Base-by-base conservation (phyloP, 352 stramenopile species). In the Globisporangium nodosum region DNA sequence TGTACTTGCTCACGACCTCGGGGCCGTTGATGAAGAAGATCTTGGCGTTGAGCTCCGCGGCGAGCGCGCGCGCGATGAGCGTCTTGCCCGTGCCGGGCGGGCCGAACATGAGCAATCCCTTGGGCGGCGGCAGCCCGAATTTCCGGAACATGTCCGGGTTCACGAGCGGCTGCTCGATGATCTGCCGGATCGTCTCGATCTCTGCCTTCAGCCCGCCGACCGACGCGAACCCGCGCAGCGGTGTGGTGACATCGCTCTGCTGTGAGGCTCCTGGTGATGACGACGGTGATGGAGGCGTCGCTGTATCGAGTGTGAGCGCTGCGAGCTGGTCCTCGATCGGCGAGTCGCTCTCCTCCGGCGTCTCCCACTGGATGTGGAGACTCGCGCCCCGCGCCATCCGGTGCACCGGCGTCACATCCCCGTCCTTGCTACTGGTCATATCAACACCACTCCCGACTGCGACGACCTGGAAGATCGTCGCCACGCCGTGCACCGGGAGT, bases 21-120 rank as follows among this genome's bases (percentile, higher is more conserved):
- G 96, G 94, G 12, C 96, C 96, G 63, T 99, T 99, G 71, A 99
- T 97, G 24, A 82, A 81, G 67, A 99, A 98, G 62, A 98, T 96
- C 49, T 88, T 86, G 6, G 93, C 92, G 40, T 87, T 79, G 37
- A 97, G 88, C 60, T 99, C 96, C 2, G 71, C 79, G 7, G 96
- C 96, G 46, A 99, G 75, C 15, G 94, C 86, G 20, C 89, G 74
- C 0, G 96, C 96, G 64, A 99, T 93, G 56, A 98, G 75, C 35
- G 96, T 99, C 61, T 99, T 99, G 48, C 96, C 97, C 30, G 92
- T 98, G 37, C 96, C 96, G 20, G 95, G 94, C 0, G 96, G 95
- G 3, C 96, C 97, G 61, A 97, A 98, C 20, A 99, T 68, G 0
- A 99, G 80, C 30, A 99, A 81, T 47, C 96, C 96, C 56, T 96